Evolutionary conservation across 2,329 filamentous ascomycete species (phyloP), one percentile per base, ranked within the genome.

Genomic region (Knoxdaviesia capensis): DNA sequence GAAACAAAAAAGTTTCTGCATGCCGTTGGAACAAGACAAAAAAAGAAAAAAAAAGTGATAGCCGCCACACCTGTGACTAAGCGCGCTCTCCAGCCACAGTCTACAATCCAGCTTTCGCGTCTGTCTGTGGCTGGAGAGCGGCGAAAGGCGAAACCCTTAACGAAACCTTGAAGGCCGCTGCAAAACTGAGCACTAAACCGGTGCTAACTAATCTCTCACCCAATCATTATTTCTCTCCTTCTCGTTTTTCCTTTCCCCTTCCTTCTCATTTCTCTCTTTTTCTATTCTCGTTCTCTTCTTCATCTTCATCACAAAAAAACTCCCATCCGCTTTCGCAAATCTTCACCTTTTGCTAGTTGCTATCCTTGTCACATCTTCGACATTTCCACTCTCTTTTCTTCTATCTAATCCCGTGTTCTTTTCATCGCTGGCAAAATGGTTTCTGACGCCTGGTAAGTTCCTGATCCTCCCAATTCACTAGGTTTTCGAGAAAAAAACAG

Each of bases 1-100:
- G 41, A 34, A 41, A 44, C n/a, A 49, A 50, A 48, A 46, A 47
- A 47, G 39, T 40, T 41, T 43, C 42, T 29, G 28, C 35, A 41
- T 29, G 36, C 34, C 40, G 28, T 31, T 38, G 38, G 39, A 9
- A 38, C 28, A 45, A 36, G 34, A 34, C 44, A 44, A 42, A 44
- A 45, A 47, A 44, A 40, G 40, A 43, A 20, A 20, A 20, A 20
- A 20, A 20, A 20, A 20, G 20, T 20, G 20, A 20, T 20, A 20
- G 20, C 20, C 3, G 20, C 20, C 20, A 20, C 20, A 20, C 20
- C 20, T 3, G 20, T 20, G 20, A 20, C 20, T 20, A 20, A 20
- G 20, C 20, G 3, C 20, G 20, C 3, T 3, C 20, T 20, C 20
- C 20, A 20, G 20, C 20, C 20, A 20, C 20, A 20, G 20, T 20